Conservation (phyloP, 1,139 yeast genomes). For the Kodamaea sp. region DNA sequence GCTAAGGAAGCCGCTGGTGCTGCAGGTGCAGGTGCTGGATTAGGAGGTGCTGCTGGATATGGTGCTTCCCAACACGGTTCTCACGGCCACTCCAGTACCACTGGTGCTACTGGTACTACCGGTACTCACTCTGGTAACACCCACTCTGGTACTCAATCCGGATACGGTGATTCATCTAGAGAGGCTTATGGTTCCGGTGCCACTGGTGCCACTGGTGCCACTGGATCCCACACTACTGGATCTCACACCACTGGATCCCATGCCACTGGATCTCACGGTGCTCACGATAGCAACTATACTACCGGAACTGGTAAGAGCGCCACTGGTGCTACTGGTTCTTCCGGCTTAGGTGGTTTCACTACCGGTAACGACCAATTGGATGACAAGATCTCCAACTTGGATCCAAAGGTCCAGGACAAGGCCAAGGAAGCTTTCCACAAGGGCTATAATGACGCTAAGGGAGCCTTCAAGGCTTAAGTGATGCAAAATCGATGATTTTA, state of each 20-base stretch:
- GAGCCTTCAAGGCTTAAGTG: constrained; percentile 20
- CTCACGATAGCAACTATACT: constrained; percentile 3
- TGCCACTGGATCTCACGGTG: constrained; percentile 3
- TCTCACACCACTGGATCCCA: background rate
- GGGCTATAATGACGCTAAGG: constrained; percentile 40
- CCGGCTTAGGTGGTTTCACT: constrained; percentile 23
- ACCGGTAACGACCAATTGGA: constrained; percentile 40
- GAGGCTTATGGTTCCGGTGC: background rate
- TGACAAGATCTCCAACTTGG: constrained; percentile 33
- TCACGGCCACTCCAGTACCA: background rate
- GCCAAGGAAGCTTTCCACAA: constrained; percentile 41
- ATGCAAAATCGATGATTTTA: background rate
- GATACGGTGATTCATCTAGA: background rate
- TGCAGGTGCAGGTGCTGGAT: constrained; percentile 8
- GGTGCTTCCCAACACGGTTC: constrained; percentile 2
- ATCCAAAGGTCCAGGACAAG: constrained; percentile 34
- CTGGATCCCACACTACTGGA: background rate
- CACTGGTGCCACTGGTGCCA: background rate
- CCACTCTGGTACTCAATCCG: too few relatives aligned
- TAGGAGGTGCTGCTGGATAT: constrained; percentile 14
- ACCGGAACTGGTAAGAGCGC: constrained; percentile 1
- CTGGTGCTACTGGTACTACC: background rate
- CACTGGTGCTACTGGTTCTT: constrained; percentile 1
- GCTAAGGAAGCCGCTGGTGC: constrained; percentile 13
- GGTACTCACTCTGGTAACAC: background rate